Percentiles rank a stretch among this genome's conserved stretches.
Conservation (phyloP, 345 rosid genomes). For the Hypericum androsaemum region DNA sequence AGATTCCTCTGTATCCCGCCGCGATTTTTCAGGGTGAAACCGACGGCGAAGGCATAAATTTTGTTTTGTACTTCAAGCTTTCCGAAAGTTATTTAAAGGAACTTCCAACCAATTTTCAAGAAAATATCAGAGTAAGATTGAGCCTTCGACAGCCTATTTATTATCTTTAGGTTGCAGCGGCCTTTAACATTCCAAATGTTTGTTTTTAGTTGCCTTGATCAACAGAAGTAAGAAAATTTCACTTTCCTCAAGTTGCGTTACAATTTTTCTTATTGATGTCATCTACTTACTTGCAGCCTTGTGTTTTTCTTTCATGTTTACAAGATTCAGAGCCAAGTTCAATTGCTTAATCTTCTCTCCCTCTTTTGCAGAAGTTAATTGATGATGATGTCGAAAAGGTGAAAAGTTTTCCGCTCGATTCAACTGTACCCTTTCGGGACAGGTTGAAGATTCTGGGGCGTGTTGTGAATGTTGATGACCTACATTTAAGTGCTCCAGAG, state of each 20-base stretch:
- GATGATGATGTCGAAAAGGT: constrained; percentile 8
- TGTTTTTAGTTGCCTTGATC: too few relatives aligned
- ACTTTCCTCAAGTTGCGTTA: too few relatives aligned
- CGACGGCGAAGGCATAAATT: constrained; percentile 7
- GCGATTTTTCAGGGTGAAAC: constrained; percentile 5
- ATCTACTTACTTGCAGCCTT: too few relatives aligned
- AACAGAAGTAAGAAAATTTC: too few relatives aligned
- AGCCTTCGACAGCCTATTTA: background rate
- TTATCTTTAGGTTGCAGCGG: background rate
- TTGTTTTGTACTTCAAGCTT: constrained; percentile 7
- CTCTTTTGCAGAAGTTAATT: background rate
- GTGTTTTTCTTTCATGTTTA: too few relatives aligned
- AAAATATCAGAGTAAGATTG: constrained; percentile 4
- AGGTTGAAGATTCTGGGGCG: constrained; percentile 11
- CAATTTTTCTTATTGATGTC: too few relatives aligned
- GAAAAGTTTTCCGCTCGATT: constrained; percentile 3
- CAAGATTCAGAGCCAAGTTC: too few relatives aligned
- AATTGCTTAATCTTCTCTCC: background rate
- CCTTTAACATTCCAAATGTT: too few relatives aligned
- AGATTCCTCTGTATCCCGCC: background rate
- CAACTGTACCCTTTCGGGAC: constrained; percentile 7
- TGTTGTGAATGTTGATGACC: constrained; percentile 8
- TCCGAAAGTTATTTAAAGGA: constrained; percentile 6
- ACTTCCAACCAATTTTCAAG: constrained; percentile 8
- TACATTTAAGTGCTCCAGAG: constrained; percentile 4